Evolutionary conservation across 768 basidiomycete genomes (phyloP).

Genomic region (Suillus ampliporus): DNA sequence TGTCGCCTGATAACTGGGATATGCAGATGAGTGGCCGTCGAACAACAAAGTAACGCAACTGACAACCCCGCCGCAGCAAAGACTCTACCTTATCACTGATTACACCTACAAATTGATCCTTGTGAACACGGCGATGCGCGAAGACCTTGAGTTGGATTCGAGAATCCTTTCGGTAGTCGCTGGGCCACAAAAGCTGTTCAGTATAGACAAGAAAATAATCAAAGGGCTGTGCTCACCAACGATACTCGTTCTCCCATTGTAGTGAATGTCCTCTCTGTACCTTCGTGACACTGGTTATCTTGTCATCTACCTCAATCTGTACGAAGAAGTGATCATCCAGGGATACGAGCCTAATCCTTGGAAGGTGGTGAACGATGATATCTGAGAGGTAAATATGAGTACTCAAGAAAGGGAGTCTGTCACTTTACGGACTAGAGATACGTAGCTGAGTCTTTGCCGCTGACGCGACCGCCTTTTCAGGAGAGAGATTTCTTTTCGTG

Average conservation of each 20-base stretch:
- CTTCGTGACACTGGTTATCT: neutral
- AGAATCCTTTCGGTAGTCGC: conserved; percentile 2
- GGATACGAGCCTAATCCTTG: neutral
- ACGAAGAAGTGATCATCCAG: conserved; percentile 8
- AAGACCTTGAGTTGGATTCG: neutral
- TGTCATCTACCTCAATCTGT: neutral
- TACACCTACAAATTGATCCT: neutral
- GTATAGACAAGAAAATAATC: neutral
- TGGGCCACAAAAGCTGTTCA: neutral
- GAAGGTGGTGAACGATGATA: conserved; percentile 6
- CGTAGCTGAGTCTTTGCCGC: neutral
- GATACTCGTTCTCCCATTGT: neutral
- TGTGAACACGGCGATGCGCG: conserved; percentile 3
- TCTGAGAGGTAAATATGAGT: neutral
- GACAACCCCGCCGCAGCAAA: neutral
- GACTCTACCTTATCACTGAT: neutral
- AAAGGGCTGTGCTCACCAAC: neutral
- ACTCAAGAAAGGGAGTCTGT: neutral
- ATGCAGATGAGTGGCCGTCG: neutral
- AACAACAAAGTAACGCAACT: neutral
- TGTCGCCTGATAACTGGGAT: neutral
- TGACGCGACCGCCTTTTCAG: neutral
- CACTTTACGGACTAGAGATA: neutral
- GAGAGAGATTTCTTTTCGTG: neutral
- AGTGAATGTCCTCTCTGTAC: neutral